Percentiles rank a stretch among this genome's conserved stretches.
Conservation (phyloP, 129 eudicot species). For the Ambrosia artemisiifolia region DNA sequence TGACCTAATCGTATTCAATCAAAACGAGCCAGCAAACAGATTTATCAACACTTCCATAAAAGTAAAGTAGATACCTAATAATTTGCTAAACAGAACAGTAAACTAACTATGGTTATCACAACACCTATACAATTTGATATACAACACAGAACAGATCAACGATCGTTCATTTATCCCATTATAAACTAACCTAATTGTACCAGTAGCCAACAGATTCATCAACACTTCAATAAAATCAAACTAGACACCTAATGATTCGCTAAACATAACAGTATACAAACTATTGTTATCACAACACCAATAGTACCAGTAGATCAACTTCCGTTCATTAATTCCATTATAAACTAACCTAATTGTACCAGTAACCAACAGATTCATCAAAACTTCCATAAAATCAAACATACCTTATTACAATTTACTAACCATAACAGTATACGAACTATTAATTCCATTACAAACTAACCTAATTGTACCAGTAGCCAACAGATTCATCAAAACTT, state of each 20-base stretch:
- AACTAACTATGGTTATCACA: neutral
- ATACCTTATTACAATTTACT: neutral
- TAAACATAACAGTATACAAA: neutral
- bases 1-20: neutral
- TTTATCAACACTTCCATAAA: slow-evolving; percentile 1
- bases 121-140: neutral
- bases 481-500: neutral
- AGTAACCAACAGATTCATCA: neutral
- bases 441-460: neutral
- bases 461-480: neutral
- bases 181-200: neutral
- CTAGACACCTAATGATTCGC: neutral
- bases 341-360: neutral
- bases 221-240: slow-evolving; percentile 2
- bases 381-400: slow-evolving; percentile 2
- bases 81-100: neutral
- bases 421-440: neutral
- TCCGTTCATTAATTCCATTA: neutral
- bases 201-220: neutral
- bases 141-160: neutral
- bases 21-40: neutral
- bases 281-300: neutral
- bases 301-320: neutral
- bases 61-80: neutral
- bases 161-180: neutral